Base-by-base conservation (phyloP, 225 moss, liverwort and hornwort genomes). In the Pseudoscleropodium purum region DNA sequence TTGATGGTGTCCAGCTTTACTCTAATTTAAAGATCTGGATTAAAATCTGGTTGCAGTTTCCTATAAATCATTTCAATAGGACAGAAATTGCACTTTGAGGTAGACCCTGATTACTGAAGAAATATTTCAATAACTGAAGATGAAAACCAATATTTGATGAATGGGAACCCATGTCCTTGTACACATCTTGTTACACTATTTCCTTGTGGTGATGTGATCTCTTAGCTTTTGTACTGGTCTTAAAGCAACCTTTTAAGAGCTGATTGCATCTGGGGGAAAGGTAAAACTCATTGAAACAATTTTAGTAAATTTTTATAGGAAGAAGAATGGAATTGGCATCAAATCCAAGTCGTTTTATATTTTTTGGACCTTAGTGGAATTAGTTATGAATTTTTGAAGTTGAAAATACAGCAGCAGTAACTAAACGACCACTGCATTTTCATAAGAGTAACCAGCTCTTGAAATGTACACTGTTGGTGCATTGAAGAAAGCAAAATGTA, bases 351-450 rank as follows among this genome's bases (percentile, higher is more conserved):
- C 0, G 4, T 31, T 75, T 49, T 2, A 4, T 75, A 19, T 75
- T 6, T 49, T 31, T 75, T 31, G 19, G 4, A 75, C 6, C 18
- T 45, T 74, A 30, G 18, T 26, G 3, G 3, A 74, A 30, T 47
- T 47, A 47, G 18, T 47, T 47, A 31, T 6, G 2, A 41, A 41
- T 15, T 72, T 72, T 41, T 5, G 9, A 41, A 41, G 41, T 72
- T 72, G 39, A 72, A 72, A 59, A 41, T 0, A 1, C 1, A 72
- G 1, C 1, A 72, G 1, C 1, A 1, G 3, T 26, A 3, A 1
- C 8, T 26, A 15, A 20, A 21, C 5, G 19, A 57, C 21, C 6
- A 57, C 21, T 57, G 19, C 1, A 1, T 57, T 57, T 57, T 21
- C 21, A 57, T 21, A 56, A 3, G 15, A 41, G 26, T 0, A 0